Evolutionary conservation across 164 flowering plant genomes (phyloP).

Genomic region (Aristolochia californica): DNA sequence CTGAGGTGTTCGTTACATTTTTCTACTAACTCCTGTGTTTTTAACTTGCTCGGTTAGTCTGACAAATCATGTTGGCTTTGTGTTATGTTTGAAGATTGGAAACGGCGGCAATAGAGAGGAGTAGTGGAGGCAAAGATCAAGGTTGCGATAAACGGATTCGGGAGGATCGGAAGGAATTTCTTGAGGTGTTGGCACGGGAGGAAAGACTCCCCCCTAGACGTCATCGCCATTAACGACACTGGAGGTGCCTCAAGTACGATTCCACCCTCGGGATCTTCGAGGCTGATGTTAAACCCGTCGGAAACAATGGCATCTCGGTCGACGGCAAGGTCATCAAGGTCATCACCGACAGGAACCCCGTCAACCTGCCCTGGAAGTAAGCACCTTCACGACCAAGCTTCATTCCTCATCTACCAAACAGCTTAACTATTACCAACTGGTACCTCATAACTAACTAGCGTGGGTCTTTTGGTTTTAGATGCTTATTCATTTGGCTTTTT

Average conservation of each 20-base stretch:
- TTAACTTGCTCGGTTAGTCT: background rate
- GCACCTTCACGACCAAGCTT: constrained; percentile 6
- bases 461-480: no score
- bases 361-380: constrained; percentile 85
- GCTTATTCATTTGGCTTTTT: no score
- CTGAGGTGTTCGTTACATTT: no score
- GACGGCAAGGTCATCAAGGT: constrained; percentile 87
- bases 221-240: constrained; percentile 93
- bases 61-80: no score
- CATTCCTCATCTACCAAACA: no score
- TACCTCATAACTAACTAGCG: no score
- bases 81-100: constrained; percentile 17
- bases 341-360: constrained; percentile 78
- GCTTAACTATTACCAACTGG: no score
- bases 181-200: constrained; percentile 98
- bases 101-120: constrained; percentile 22
- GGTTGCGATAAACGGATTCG: constrained; percentile 96
- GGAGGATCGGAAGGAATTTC: constrained; percentile 96
- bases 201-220: constrained; percentile 81
- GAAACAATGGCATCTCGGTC: constrained; percentile 61
- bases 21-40: background rate
- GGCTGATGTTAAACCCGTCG: constrained; percentile 83
- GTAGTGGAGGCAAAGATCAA: constrained; percentile 79
- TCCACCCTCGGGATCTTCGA: constrained; percentile 96
- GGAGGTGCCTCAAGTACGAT: constrained; percentile 97